phyloP scores from a whole-genome alignment of 306 rosid species.

The Lathyrus oleraceus region DNA sequence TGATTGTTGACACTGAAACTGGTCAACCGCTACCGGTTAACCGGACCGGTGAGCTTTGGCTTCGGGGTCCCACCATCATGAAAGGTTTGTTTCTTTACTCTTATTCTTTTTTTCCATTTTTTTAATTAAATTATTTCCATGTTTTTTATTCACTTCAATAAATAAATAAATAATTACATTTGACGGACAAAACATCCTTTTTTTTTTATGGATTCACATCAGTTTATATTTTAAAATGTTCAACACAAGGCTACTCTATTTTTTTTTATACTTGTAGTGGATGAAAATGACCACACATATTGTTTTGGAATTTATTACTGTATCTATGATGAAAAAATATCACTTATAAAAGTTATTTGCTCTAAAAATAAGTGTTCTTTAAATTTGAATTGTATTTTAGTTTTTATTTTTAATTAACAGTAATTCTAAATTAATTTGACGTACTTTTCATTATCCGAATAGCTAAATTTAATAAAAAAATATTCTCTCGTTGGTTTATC shows the following conservation, averaged over 20 bases:
- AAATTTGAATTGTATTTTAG: no score
- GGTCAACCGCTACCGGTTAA: constrained; percentile 53
- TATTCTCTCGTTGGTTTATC: no score
- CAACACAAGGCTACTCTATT: no score
- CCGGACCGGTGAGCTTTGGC: constrained; percentile 83
- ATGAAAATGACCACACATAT: not conserved
- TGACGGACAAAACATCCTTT: not conserved
- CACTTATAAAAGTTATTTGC: no score
- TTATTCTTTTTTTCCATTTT: not conserved
- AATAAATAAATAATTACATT: not conserved
- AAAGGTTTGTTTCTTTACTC: constrained; percentile 33
- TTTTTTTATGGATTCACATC: not conserved
- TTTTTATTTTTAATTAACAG: no score
- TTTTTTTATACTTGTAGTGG: no score
- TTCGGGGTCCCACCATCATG: constrained; percentile 71
- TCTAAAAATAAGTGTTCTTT: no score
- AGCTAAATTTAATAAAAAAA: no score
- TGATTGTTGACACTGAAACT: constrained; percentile 64
- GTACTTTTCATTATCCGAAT: no score
- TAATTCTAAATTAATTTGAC: no score
- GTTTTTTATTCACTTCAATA: not conserved
- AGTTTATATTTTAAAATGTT: not conserved
- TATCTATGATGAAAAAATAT: no score
- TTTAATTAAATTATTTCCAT: not conserved
- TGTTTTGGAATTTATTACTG: not conserved